Evolutionary conservation across 768 basidiomycete genomes (phyloP).

Genomic region (Zangia roseola): DNA sequence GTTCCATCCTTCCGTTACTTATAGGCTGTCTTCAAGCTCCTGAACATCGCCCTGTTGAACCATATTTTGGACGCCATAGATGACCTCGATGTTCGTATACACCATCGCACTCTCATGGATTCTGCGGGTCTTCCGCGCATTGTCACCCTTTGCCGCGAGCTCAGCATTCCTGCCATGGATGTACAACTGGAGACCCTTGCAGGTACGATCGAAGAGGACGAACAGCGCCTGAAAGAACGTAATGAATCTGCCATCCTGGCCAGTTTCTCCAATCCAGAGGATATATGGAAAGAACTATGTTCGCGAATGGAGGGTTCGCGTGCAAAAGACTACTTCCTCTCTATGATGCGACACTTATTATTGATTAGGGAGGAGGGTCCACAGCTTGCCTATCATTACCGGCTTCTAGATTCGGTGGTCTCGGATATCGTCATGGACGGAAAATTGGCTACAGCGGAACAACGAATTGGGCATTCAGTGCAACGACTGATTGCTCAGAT

Average conservation of each 20-base stretch:
- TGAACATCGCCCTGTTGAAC: conserved; percentile 73
- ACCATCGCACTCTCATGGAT: conserved; percentile 89
- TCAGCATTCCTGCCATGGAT: conserved; percentile 64
- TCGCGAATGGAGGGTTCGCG: conserved; percentile 74
- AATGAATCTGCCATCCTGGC: conserved; percentile 74
- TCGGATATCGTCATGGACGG: conserved; percentile 92
- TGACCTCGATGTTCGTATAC: conserved; percentile 81
- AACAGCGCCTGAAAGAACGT: conserved; percentile 65
- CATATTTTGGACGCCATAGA: conserved; percentile 62
- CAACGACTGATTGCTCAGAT: conserved; percentile 85
- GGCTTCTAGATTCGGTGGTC: conserved; percentile 85
- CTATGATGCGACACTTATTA: conserved; percentile 92
- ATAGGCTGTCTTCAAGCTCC: conserved; percentile 16
- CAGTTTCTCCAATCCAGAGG: conserved; percentile 77
- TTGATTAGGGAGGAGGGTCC: conserved; percentile 88
- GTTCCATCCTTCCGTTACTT: conserved; percentile 6
- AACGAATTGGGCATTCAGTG: conserved; percentile 85
- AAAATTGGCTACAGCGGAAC: conserved; percentile 80
- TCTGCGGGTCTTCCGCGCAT: conserved; percentile 77
- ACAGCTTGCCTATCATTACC: conserved; percentile 83
- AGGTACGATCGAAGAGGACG: conserved; percentile 68
- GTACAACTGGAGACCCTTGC: conserved; percentile 64
- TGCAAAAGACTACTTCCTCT: conserved; percentile 82
- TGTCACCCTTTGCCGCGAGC: conserved; percentile 62
- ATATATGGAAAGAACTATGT: conserved; percentile 82